Evolutionary conservation across 1,284 basidiomycete species (phyloP).

Genomic region (Sutorius eximius): DNA sequence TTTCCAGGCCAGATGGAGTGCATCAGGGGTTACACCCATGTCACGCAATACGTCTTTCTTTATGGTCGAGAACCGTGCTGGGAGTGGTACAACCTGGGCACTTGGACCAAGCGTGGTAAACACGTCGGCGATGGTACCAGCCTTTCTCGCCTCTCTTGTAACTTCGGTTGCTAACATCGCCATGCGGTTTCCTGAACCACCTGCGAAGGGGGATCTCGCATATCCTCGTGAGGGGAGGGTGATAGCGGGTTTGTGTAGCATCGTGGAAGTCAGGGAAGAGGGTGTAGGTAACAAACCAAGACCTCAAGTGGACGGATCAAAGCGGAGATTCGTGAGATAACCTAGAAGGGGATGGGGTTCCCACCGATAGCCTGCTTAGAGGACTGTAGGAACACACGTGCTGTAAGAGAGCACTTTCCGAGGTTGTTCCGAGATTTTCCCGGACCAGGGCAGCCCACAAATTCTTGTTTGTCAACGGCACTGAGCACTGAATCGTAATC

Average conservation of each 20-base stretch:
- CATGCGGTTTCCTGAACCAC: not conserved
- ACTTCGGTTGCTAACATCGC: constrained; percentile 15
- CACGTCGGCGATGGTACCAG: constrained; percentile 31
- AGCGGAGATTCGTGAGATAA: not conserved
- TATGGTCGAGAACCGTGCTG: constrained; percentile 56
- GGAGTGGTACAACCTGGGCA: constrained; percentile 37
- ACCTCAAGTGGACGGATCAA: not conserved
- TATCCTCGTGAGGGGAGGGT: not conserved
- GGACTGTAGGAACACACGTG: too few relatives aligned
- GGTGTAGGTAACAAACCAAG: not conserved
- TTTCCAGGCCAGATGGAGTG: constrained; percentile 53
- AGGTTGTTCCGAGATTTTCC: too few relatives aligned
- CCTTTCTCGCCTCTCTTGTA: not conserved
- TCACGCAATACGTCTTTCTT: constrained; percentile 60
- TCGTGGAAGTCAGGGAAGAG: not conserved
- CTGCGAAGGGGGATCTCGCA: not conserved
- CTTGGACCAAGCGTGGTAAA: constrained; percentile 29
- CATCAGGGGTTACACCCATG: constrained; percentile 14
- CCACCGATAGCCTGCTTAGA: too few relatives aligned
- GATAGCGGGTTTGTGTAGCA: not conserved
- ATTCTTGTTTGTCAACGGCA: too few relatives aligned
- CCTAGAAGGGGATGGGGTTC: not conserved
- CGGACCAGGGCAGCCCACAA: too few relatives aligned
- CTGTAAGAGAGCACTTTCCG: too few relatives aligned
- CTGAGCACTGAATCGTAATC: too few relatives aligned